These are phyloP conservation scores for Talaromyces sp. DNA, from an alignment of 2,329 filamentous ascomycete species.

Conservation along the genomic window DNA sequence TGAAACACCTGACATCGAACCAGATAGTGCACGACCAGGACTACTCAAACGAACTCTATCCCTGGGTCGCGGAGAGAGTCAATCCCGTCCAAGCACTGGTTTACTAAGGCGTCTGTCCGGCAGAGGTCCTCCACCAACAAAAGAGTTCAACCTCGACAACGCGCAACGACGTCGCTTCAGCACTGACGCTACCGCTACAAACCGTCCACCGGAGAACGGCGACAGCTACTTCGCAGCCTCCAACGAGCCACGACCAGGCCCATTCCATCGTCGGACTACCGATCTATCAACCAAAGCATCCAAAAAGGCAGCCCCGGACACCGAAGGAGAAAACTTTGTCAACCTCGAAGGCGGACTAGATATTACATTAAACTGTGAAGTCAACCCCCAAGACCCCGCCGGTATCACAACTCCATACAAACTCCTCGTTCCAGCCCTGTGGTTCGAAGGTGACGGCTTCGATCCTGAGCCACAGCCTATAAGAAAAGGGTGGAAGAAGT, in stretches of 20 bases:
- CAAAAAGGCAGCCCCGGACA: slow-evolving; percentile 49
- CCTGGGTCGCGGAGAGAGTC: slow-evolving; percentile 54
- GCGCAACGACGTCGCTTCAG: slow-evolving; percentile 32
- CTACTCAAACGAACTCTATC: slow-evolving; percentile 59
- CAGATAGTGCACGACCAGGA: slow-evolving; percentile 28
- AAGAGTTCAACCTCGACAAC: slow-evolving; percentile 33
- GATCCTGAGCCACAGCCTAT: slow-evolving; percentile 35
- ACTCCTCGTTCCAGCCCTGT: slow-evolving; percentile 74
- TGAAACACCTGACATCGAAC: slow-evolving; percentile 40
- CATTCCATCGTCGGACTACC: slow-evolving; percentile 68
- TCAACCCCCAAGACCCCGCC: slow-evolving; percentile 77
- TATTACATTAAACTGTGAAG: slow-evolving; percentile 83
- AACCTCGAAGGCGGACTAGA: slow-evolving; percentile 82
- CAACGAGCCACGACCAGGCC: slow-evolving; percentile 33
- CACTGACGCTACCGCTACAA: slow-evolving; percentile 27
- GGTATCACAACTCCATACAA: slow-evolving; percentile 87
- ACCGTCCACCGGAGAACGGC: slow-evolving; percentile 23
- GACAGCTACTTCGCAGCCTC: slow-evolving; percentile 33
- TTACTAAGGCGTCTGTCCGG: slow-evolving; percentile 49
- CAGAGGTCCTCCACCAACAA: slow-evolving; percentile 42
- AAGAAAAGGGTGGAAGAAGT: slow-evolving; percentile 41
- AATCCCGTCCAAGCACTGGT: slow-evolving; percentile 44
- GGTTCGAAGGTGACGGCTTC: slow-evolving; percentile 46
- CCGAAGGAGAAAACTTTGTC: slow-evolving; percentile 54
- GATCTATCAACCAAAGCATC: slow-evolving; percentile 62